Percentiles rank a stretch among this genome's conserved stretches.
Evolutionary conservation across 2,329 filamentous ascomycete genomes (phyloP).

Genomic region (Fragosphaeria purpurea): DNA sequence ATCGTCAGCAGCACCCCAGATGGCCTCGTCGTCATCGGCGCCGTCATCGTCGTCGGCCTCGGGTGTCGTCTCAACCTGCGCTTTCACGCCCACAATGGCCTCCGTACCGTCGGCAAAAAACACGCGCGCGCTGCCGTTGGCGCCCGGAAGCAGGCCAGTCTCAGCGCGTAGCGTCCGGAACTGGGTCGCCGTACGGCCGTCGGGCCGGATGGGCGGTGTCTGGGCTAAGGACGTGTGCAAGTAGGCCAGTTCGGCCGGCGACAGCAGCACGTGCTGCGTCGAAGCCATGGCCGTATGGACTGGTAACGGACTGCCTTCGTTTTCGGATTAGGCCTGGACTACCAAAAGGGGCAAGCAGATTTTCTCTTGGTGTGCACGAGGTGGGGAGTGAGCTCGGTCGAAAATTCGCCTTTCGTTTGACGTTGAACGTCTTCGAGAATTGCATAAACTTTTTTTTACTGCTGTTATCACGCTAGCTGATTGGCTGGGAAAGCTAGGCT

Average conservation of each 20-base stretch:
- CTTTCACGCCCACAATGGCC: slow-evolving; percentile 91
- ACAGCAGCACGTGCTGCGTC: slow-evolving; percentile 64
- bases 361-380: background rate
- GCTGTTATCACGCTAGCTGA: background rate
- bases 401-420: background rate
- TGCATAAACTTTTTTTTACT: slow-evolving; percentile 2
- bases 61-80: slow-evolving; percentile 72
- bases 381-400: background rate
- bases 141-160: slow-evolving; percentile 76
- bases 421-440: too few relatives aligned
- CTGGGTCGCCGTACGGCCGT: slow-evolving; percentile 71
- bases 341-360: background rate
- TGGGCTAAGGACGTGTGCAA: slow-evolving; percentile 79
- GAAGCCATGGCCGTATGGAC: slow-evolving; percentile 42
- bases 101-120: slow-evolving; percentile 94
- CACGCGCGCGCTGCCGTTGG: slow-evolving; percentile 86
- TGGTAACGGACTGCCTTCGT: too few relatives aligned
- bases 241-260: slow-evolving; percentile 92
- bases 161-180: slow-evolving; percentile 89
- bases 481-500: background rate
- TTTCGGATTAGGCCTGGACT: too few relatives aligned
- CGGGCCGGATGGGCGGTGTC: slow-evolving; percentile 75
- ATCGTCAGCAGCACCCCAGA: background rate
- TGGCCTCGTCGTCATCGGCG: background rate
- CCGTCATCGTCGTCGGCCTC: slow-evolving; percentile 13